Evolutionary conservation across 1,139 yeast genomes (phyloP).

Genomic region (Candida smagusa): DNA sequence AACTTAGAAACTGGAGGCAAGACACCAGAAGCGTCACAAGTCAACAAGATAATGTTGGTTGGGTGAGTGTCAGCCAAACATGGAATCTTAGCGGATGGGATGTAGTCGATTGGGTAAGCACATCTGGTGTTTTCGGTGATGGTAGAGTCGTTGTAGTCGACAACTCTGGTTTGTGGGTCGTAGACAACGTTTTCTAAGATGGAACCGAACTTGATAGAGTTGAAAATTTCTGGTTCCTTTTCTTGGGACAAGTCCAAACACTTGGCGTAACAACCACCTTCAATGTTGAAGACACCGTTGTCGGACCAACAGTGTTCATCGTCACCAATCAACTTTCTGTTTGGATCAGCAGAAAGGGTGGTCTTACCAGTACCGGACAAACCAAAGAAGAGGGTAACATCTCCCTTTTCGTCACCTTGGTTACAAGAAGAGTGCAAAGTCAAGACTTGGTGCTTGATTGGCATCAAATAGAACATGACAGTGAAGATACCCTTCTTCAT

Average conservation of each 20-base stretch:
- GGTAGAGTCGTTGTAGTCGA: constrained; percentile 77
- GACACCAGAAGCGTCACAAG: constrained; percentile 98
- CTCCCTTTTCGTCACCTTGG: constrained; percentile 74
- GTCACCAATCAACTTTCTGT: constrained; percentile 93
- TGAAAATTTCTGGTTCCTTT: constrained; percentile 96
- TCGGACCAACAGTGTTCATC: constrained; percentile 99
- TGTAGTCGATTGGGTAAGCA: constrained; percentile 96
- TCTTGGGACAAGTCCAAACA: constrained; percentile 87
- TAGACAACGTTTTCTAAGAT: constrained; percentile 92
- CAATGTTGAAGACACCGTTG: constrained; percentile 96
- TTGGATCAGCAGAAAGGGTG: constrained; percentile 93
- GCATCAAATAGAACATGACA: constrained; percentile 98
- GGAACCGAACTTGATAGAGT: constrained; percentile 92
- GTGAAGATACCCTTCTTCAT: constrained; percentile 99
- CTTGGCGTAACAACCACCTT: constrained; percentile 99
- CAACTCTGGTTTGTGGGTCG: constrained; percentile 74
- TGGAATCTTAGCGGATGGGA: constrained; percentile 95
- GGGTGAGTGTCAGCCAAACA: constrained; percentile 91
- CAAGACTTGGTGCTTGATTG: constrained; percentile 85
- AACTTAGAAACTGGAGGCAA: constrained; percentile 95
- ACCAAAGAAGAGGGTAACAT: constrained; percentile 94
- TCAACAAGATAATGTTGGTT: constrained; percentile 83
- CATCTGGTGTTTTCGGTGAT: constrained; percentile 98
- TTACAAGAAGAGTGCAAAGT: constrained; percentile 95
- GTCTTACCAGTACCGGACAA: constrained; percentile 98